Base-by-base conservation (phyloP, 805 yeast species). In the Nakazawaea pomicola region DNA sequence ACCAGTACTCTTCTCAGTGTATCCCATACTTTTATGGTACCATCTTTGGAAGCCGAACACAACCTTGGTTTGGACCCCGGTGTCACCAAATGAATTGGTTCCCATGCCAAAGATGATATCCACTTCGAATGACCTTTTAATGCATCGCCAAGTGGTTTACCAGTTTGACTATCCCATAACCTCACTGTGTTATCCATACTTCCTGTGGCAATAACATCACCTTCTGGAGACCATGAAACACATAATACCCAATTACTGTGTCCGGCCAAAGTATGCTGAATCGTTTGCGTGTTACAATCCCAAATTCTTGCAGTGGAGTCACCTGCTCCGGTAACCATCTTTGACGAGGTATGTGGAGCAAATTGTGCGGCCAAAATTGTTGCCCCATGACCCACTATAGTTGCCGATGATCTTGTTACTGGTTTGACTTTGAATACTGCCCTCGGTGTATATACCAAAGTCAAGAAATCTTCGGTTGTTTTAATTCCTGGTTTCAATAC, bases 231-330 rank as follows among this genome's bases (percentile, higher is more conserved):
- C 82, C 95, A 93, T 2, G 84, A 68, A 6, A 84, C 96, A 58
- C 95, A 83, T 33, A 93, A 66, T 6, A 93, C 98, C 96, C 97
- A 93, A 64, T 90, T 88, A 9, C 77, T 67, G 55, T 93, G 99
- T 1, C 98, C 98, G 4, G 69, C 55, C 39, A 93, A 65, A 0
- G 95, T 86, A 46, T 78, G 74, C 55, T 81, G 67, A 7, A 96
- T 96, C 0, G 99, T 93, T 50, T 87, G 93, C 0, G 98, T 90
- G 53, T 88, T 82, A 60, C 96, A 85, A 62, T 90, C 97, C 99
- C 99, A 93, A 36, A 91, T 76, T 57, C 98, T 72, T 2, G 98
- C 97, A 7, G 98, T 90, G 28, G 83, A 77, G 61, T 93, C 99
- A 33, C 99, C 99, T 5, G 96, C 87, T 28, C 99, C 99, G 0